These are phyloP conservation scores for Ilyonectria mors-panacis DNA, from an alignment of 2,329 filamentous ascomycete genomes.

Conservation along the genomic window DNA sequence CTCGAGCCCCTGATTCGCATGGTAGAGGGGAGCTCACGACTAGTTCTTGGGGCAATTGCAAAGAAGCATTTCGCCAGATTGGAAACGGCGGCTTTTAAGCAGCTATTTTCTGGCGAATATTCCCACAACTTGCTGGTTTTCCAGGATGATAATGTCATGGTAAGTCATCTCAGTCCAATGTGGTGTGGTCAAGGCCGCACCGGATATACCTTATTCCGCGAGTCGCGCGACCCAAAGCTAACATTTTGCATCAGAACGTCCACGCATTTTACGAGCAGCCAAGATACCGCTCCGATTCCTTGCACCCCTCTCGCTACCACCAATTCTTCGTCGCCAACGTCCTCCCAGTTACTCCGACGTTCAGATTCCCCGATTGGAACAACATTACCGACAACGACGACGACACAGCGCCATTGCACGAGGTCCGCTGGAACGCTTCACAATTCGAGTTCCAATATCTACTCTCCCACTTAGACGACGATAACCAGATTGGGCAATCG, in stretches of 20 bases:
- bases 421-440: too few species aligned
- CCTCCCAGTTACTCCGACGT: constrained; percentile 6
- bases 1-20: constrained; percentile 14
- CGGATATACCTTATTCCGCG: constrained; percentile 42
- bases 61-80: background rate
- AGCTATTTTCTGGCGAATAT: constrained; percentile 23
- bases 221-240: constrained; percentile 30
- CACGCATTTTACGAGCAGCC: constrained; percentile 36
- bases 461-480: background rate
- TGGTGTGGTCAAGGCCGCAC: background rate
- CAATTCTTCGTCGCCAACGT: constrained; percentile 19
- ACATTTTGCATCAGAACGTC: constrained; percentile 42
- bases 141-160: constrained; percentile 23
- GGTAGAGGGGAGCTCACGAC: constrained; percentile 16
- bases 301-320: constrained; percentile 31
- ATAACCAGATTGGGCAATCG: background rate
- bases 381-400: constrained; percentile 11
- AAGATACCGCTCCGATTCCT: constrained; percentile 30
- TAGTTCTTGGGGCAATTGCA: constrained; percentile 1
- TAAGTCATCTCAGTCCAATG: constrained; percentile 14
- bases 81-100: background rate
- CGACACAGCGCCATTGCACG: background rate
- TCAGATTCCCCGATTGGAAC: constrained; percentile 10
- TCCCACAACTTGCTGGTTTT: constrained; percentile 30
- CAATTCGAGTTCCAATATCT: background rate